phyloP scores from a whole-genome alignment of 305 asterid species.

The Nicotiana rustica region DNA sequence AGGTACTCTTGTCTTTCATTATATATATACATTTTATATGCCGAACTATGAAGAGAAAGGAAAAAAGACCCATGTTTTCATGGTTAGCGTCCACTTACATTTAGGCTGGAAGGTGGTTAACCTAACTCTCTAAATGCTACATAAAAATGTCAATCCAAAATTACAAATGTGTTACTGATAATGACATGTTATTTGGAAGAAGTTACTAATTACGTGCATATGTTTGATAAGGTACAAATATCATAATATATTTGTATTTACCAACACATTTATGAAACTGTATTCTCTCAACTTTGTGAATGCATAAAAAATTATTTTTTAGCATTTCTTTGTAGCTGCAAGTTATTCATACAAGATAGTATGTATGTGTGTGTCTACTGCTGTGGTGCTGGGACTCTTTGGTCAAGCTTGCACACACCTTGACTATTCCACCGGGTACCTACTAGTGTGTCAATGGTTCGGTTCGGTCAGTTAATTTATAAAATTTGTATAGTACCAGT shows the following conservation, averaged over 20 bases:
- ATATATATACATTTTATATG: background rate
- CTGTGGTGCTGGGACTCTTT: background rate
- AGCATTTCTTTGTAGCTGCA: background rate
- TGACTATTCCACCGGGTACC: background rate
- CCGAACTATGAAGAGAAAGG: background rate
- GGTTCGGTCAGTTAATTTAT: no score
- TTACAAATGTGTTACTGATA: background rate
- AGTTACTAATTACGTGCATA: background rate
- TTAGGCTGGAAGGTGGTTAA: background rate
- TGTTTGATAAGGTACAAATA: constrained; percentile 23
- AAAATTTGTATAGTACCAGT: no score
- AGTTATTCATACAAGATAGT: constrained; percentile 8
- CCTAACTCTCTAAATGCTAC: background rate
- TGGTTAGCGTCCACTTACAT: constrained; percentile 17
- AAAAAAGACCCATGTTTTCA: constrained; percentile 1
- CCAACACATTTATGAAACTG: background rate
- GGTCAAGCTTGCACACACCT: background rate
- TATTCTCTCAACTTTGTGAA: constrained; percentile 21
- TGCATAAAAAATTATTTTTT: background rate
- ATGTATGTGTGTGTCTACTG: background rate
- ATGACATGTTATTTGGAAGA: background rate
- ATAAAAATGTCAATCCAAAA: background rate
- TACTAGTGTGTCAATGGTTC: no score
- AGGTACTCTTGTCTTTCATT: constrained; percentile 55
- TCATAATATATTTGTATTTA: background rate